Evolutionary conservation across 345 rosid species (phyloP).

Genomic region (Syzygium grande): DNA sequence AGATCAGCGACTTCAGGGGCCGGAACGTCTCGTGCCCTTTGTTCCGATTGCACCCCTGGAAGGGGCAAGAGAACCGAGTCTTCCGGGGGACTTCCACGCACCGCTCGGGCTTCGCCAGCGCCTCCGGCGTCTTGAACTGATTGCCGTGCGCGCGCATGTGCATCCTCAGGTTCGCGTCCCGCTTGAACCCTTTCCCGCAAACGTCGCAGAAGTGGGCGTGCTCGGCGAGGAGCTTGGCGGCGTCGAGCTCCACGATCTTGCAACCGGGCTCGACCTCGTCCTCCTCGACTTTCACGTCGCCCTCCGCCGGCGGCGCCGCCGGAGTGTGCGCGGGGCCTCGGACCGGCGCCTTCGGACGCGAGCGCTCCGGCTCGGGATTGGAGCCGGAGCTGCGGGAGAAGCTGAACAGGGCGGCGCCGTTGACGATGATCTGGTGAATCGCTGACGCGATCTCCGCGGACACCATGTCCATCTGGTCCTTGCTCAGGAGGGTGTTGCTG

Average conservation of each 20-base stretch:
- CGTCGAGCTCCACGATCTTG: constrained; percentile 46
- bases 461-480: constrained; percentile 7
- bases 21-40: constrained; percentile 41
- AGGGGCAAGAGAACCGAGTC: constrained; percentile 60
- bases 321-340: background rate
- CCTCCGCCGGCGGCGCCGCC: background rate
- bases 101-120: constrained; percentile 31
- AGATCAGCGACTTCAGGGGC: constrained; percentile 49
- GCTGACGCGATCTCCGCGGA: constrained; percentile 10
- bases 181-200: constrained; percentile 71
- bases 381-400: background rate
- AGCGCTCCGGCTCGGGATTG: background rate
- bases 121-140: constrained; percentile 56
- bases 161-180: constrained; percentile 71
- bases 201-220: constrained; percentile 61
- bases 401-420: constrained; percentile 14
- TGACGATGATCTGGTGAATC: constrained; percentile 10
- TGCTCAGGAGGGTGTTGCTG: constrained; percentile 4
- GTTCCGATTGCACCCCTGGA: constrained; percentile 50
- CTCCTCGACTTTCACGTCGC: constrained; percentile 2
- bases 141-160: constrained; percentile 80
- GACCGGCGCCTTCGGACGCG: background rate
- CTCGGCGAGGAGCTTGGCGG: constrained; percentile 59
- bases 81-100: background rate
- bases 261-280: constrained; percentile 11